These are phyloP conservation scores for Candida tunisiensis DNA, from an alignment of 1,139 yeast genomes.

Conservation along the genomic window DNA sequence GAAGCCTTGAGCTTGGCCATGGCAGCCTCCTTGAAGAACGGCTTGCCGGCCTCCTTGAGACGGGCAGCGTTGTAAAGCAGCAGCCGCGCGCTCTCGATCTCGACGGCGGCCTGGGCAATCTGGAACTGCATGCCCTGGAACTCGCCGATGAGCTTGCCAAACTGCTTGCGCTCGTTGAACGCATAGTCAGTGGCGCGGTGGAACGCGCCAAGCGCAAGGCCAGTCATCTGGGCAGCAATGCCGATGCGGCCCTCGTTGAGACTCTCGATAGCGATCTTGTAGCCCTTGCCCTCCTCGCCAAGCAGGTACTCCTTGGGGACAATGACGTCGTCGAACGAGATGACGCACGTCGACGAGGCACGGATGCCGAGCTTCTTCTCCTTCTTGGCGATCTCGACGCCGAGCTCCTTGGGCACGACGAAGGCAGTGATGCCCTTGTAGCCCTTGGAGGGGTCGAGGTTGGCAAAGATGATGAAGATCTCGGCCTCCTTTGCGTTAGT, in stretches of 20 bases:
- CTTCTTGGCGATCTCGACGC: constrained; percentile 26
- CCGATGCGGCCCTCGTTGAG: constrained; percentile 30
- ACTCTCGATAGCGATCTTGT: constrained; percentile 28
- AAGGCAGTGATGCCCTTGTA: constrained; percentile 30
- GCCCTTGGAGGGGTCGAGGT: constrained; percentile 24
- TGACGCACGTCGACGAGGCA: constrained; percentile 27
- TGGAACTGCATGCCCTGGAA: constrained; percentile 31
- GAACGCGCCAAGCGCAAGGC: constrained; percentile 28
- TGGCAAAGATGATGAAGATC: constrained; percentile 24
- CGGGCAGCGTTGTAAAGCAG: constrained; percentile 28
- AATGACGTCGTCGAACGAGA: constrained; percentile 24
- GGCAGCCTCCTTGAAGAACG: constrained; percentile 27
- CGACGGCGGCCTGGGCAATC: constrained; percentile 27
- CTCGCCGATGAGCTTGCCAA: constrained; percentile 26
- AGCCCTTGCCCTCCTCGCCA: constrained; percentile 28
- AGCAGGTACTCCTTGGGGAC: constrained; percentile 26
- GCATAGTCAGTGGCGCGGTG: constrained; percentile 23
- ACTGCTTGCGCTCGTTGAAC: constrained; percentile 26
- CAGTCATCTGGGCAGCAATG: constrained; percentile 29
- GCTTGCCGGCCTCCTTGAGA: constrained; percentile 24
- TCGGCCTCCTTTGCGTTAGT: constrained; percentile 30
- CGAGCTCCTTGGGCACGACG: constrained; percentile 24
- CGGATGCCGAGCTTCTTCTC: constrained; percentile 28
- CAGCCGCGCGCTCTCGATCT: constrained; percentile 28
- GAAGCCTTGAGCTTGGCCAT: constrained; percentile 28